These are phyloP conservation scores for Metschnikowia sp. DNA, from an alignment of 805 yeast species.

Conservation along the genomic window DNA sequence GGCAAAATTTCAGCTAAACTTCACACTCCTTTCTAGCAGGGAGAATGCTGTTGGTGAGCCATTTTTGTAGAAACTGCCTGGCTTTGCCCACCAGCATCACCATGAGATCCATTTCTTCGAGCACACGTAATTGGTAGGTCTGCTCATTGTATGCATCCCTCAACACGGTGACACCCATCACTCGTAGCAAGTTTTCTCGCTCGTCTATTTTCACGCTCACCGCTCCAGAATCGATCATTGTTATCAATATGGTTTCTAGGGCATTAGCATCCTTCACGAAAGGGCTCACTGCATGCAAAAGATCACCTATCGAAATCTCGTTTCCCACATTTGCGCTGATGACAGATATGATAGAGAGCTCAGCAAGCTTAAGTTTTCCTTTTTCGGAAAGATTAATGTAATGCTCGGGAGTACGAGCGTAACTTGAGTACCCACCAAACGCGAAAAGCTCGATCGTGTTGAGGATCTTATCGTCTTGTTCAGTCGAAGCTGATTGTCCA, in stretches of 20 bases:
- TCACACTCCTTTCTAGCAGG: constrained; percentile 3
- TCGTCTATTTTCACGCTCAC: constrained; percentile 31
- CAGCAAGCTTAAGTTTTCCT: constrained; percentile 23
- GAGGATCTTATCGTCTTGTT: neutral
- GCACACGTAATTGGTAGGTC: constrained; percentile 20
- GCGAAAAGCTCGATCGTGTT: constrained; percentile 38
- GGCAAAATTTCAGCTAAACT: too few relatives aligned
- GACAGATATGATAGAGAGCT: constrained; percentile 26
- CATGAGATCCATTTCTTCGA: constrained; percentile 24
- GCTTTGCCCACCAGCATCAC: constrained; percentile 20
- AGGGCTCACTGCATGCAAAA: constrained; percentile 12
- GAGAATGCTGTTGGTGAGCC: constrained; percentile 19
- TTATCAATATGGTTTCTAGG: constrained; percentile 23
- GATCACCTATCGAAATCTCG: constrained; percentile 14
- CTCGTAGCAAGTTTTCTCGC: constrained; percentile 13
- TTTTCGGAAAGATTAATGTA: constrained; percentile 16
- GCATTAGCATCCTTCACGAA: neutral
- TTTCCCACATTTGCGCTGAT: constrained; percentile 23
- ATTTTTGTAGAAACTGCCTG: constrained; percentile 17
- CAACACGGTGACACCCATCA: constrained; percentile 18
- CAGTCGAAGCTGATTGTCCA: neutral
- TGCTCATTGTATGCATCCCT: constrained; percentile 33
- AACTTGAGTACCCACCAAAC: constrained; percentile 31
- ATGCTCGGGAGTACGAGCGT: constrained; percentile 16
- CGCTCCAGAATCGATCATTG: constrained; percentile 23